Base-by-base conservation (phyloP, 208 protist species). In the Leishmania arabica region DNA sequence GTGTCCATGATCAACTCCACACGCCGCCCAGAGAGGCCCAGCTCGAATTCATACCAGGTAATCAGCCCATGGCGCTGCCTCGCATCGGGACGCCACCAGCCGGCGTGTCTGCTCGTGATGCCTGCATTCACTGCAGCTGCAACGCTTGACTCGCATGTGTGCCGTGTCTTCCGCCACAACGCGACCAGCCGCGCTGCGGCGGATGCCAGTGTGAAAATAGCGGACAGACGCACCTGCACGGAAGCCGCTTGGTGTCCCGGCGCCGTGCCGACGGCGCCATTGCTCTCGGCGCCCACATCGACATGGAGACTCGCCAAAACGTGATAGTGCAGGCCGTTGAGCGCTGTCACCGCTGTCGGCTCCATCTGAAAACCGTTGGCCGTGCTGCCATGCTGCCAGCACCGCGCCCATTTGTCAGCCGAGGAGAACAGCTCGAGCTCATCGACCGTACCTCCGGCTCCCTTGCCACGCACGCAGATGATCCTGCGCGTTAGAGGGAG, bases 321-420 rank as follows among this genome's bases (percentile, higher is more conserved):
- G 56, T 86, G 82, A 53, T 47, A 82, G 74, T 82, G 53, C 47
- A 86, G 74, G 17, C 82, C 73, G 54, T 54, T 37, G 73, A 75
- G 79, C 56, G 66, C 73, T 3, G 60, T 42, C 73, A 78, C 68
- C 65, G 56, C 21, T 8, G 78, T 82, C 17, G 82, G 82, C 66
- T 82, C 78, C 17, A 82, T 75, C 31, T 73, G 78, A 31, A 80
- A 86, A 40, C 75, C 68, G 27, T 78, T 47, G 21, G 76, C 78
- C 5, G 71, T n/a, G 69, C 76, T 81, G 31, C 60, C n/a, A 27
- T 75, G 77, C 19, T 6, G 51, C 54, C 19, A 45, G 13, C 31
- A 31, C 49, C 66, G 15, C 51, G 69, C 34, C 2, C 0, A 11
- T 13, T 56, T 51, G 8, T 80, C 76, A 31, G 13, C 13, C 31